Conservation (phyloP, 2,329 filamentous ascomycete genomes). For the Calonectria pseudoreteaudii region DNA sequence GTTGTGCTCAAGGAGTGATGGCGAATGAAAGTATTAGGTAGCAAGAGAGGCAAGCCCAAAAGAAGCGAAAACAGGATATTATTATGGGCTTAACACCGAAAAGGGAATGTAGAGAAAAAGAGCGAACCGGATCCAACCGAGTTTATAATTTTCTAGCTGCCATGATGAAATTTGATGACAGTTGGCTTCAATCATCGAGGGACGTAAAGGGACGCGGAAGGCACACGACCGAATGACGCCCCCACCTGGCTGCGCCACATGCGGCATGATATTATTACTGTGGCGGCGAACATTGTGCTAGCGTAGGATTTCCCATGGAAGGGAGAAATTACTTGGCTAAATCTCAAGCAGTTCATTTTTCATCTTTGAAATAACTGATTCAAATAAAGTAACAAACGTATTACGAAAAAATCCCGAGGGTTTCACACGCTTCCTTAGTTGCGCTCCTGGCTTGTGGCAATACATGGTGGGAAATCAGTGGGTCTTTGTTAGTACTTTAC, state of each 20-base stretch:
- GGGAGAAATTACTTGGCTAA: background rate
- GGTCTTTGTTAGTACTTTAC: background rate
- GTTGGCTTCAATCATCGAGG: conserved; percentile 40
- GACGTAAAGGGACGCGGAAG: conserved; percentile 6
- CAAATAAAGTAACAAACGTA: background rate
- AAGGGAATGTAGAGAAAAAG: conserved; percentile 27
- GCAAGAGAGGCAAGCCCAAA: background rate
- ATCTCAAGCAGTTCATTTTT: background rate
- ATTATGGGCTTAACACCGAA: conserved; percentile 24
- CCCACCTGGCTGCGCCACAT: conserved; percentile 23
- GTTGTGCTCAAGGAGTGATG: background rate
- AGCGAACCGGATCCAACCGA: conserved; percentile 4
- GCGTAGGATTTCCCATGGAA: background rate
- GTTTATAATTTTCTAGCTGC: conserved; percentile 31
- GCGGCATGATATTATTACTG: background rate
- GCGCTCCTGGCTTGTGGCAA: background rate
- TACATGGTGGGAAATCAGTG: background rate
- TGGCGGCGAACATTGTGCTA: background rate
- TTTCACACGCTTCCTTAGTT: background rate
- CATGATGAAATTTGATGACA: conserved; percentile 44
- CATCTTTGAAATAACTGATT: background rate
- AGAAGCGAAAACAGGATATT: background rate
- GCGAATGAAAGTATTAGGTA: background rate
- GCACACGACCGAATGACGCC: background rate
- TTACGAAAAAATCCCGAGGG: background rate